A percentile compares a stretch with the other conserved stretches of the same genome.
phyloP scores from a whole-genome alignment of 2,329 filamentous ascomycete genomes.

The Sphaerulina musiva region DNA sequence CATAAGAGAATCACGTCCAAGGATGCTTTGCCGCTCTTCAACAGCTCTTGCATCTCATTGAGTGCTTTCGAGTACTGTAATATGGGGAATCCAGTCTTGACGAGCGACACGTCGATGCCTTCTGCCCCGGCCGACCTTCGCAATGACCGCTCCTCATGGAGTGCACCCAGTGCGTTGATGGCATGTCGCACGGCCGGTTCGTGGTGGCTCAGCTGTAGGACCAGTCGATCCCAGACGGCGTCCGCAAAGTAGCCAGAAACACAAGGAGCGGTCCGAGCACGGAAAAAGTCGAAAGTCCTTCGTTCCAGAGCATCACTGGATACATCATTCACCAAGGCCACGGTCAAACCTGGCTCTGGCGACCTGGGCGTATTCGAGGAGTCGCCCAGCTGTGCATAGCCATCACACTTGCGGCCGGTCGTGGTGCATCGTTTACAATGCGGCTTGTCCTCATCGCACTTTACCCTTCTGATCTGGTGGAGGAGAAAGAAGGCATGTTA shows the following conservation, averaged over 20 bases:
- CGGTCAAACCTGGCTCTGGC: slow-evolving; percentile 13
- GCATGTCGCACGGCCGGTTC: slow-evolving; percentile 32
- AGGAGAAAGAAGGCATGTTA: not conserved
- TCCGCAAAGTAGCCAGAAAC: slow-evolving; percentile 31
- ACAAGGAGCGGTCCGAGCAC: slow-evolving; percentile 23
- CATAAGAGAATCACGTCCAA: slow-evolving; percentile 30
- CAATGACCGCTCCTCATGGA: slow-evolving; percentile 28
- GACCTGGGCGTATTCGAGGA: slow-evolving; percentile 9
- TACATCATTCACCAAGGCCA: slow-evolving; percentile 20
- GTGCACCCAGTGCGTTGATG: slow-evolving; percentile 30
- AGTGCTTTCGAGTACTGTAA: slow-evolving; percentile 32
- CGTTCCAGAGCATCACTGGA: slow-evolving; percentile 25
- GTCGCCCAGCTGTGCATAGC: slow-evolving; percentile 37
- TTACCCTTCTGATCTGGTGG: slow-evolving; percentile 50
- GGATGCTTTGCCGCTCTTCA: slow-evolving; percentile 20
- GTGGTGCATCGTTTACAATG: slow-evolving; percentile 49
- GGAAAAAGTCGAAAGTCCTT: slow-evolving; percentile 30
- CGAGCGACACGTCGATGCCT: slow-evolving; percentile 19
- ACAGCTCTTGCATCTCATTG: slow-evolving; percentile 25
- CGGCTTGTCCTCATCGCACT: slow-evolving; percentile 53
- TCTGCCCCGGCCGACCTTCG: slow-evolving; percentile 12
- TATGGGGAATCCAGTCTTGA: slow-evolving; percentile 26
- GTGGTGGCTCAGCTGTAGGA: slow-evolving; percentile 29
- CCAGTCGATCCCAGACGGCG: slow-evolving; percentile 27
- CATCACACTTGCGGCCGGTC: slow-evolving; percentile 53